phyloP scores from a whole-genome alignment of 2,329 filamentous ascomycete species.

The Microcyclospora tardicrescens region DNA sequence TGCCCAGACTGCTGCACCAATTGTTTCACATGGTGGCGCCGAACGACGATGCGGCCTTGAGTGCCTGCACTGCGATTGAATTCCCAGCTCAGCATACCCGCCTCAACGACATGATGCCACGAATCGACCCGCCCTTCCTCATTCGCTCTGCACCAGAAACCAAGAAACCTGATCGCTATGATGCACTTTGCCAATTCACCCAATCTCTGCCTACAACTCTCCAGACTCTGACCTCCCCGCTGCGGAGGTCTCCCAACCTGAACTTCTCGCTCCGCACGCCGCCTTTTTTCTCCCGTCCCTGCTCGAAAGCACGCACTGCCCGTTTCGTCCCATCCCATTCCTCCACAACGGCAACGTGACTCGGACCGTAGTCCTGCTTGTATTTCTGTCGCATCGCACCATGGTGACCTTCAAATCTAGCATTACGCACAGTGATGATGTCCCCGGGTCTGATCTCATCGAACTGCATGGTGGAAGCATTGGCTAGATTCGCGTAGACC shows the following conservation, averaged over 20 bases:
- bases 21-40: too few species aligned
- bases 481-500: slow-evolving; percentile 89
- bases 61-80: too few species aligned
- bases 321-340: slow-evolving; percentile 99
- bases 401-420: slow-evolving; percentile 75
- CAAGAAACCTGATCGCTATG: too few species aligned
- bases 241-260: slow-evolving; percentile 79
- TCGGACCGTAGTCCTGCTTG: slow-evolving; percentile 54
- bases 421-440: slow-evolving; percentile 83
- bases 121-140: too few species aligned
- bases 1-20: too few species aligned
- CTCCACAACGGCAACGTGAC: slow-evolving; percentile 80
- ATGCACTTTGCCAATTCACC: slow-evolving; percentile 63
- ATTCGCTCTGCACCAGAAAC: too few species aligned
- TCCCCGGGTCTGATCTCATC: slow-evolving; percentile 92
- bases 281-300: slow-evolving; percentile 66
- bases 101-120: too few species aligned
- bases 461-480: slow-evolving; percentile 76
- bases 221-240: slow-evolving; percentile 95
- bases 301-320: slow-evolving; percentile 91
- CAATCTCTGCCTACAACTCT: slow-evolving; percentile 82
- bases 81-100: too few species aligned
- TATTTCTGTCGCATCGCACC: slow-evolving; percentile 95
- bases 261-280: slow-evolving; percentile 79
- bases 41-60: too few species aligned